Percentiles rank a stretch among this genome's conserved stretches.
phyloP scores from a whole-genome alignment of 805 yeast genomes.

The Wickerhamomyces strasburgensis region DNA sequence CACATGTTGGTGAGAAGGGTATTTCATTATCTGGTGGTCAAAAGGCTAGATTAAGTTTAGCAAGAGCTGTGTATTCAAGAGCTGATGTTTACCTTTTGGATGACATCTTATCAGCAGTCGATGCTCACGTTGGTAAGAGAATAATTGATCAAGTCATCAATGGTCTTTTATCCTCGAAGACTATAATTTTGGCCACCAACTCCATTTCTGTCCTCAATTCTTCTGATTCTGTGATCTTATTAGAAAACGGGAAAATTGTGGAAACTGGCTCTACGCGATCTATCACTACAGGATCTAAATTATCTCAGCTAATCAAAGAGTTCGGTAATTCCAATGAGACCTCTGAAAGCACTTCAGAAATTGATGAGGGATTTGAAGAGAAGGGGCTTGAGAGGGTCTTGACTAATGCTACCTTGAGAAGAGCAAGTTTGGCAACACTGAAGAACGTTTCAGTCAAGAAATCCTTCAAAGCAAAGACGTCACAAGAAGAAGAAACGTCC shows the following conservation, averaged over 20 bases:
- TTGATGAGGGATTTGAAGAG: slow-evolving; percentile 10
- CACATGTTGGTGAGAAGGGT: slow-evolving; percentile 70
- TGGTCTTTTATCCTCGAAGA: slow-evolving; percentile 70
- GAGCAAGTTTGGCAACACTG: slow-evolving; percentile 64
- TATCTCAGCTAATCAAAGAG: slow-evolving; percentile 51
- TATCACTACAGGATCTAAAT: slow-evolving; percentile 39
- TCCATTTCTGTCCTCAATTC: slow-evolving; percentile 72
- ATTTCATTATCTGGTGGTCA: slow-evolving; percentile 60
- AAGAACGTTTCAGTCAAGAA: slow-evolving; percentile 33
- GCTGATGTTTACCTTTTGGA: slow-evolving; percentile 56
- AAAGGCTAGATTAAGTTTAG: slow-evolving; percentile 58
- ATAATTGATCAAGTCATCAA: slow-evolving; percentile 71
- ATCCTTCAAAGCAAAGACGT: slow-evolving; percentile 33
- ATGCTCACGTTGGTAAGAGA: slow-evolving; percentile 75
- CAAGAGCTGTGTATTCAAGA: slow-evolving; percentile 63
- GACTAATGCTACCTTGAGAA: slow-evolving; percentile 7
- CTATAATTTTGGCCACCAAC: slow-evolving; percentile 81
- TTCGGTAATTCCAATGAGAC: slow-evolving; percentile 58
- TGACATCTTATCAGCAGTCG: slow-evolving; percentile 68
- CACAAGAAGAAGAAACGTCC: slow-evolving; percentile 47
- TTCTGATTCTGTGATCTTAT: slow-evolving; percentile 65
- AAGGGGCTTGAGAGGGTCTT: slow-evolving; percentile 1
- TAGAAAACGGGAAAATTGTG: slow-evolving; percentile 59
- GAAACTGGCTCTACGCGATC: slow-evolving; percentile 63
- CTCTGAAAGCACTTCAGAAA: slow-evolving; percentile 5